Evolutionary conservation across 805 yeast species (phyloP).

Genomic region (Candida nitratophila): DNA sequence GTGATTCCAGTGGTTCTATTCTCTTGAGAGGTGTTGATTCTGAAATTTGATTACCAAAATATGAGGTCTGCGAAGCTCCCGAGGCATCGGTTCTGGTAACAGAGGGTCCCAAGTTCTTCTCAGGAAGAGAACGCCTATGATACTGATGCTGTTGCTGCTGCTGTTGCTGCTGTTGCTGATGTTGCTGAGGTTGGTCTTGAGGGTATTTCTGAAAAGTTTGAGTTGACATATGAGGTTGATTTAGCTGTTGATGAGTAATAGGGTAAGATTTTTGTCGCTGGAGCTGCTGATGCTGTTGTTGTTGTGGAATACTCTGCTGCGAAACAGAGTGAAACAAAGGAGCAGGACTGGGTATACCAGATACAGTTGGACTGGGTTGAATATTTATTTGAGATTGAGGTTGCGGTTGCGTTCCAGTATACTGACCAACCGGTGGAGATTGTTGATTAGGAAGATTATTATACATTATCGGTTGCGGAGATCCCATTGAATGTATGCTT

Average conservation of each 20-base stretch:
- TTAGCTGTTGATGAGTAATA: constrained; percentile 1
- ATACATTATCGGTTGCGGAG: neutral
- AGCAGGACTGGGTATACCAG: constrained; percentile 2
- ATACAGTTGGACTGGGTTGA: constrained; percentile 1
- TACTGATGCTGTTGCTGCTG: constrained; percentile 2
- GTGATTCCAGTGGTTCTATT: constrained; percentile 15
- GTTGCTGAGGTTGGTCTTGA: too few relatives aligned
- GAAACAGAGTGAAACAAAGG: neutral
- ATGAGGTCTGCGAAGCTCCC: constrained; percentile 4
- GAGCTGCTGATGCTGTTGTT: constrained; percentile 1
- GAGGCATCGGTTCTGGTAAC: constrained; percentile 11
- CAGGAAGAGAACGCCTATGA: neutral
- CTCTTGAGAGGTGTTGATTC: neutral
- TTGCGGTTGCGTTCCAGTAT: neutral
- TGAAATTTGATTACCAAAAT: constrained; percentile 10
- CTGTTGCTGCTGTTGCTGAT: neutral
- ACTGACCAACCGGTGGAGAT: neutral
- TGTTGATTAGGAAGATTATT: neutral
- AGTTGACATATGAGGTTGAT: too few relatives aligned
- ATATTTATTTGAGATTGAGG: neutral
- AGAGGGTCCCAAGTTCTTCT: constrained; percentile 10
- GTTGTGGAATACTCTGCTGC: neutral
- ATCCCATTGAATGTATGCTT: neutral
- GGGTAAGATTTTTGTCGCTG: neutral
- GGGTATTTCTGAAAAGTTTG: too few relatives aligned